These are phyloP conservation scores for Rhytidhysteron rufulum DNA, from an alignment of 2,329 filamentous ascomycete species.

Conservation along the genomic window DNA sequence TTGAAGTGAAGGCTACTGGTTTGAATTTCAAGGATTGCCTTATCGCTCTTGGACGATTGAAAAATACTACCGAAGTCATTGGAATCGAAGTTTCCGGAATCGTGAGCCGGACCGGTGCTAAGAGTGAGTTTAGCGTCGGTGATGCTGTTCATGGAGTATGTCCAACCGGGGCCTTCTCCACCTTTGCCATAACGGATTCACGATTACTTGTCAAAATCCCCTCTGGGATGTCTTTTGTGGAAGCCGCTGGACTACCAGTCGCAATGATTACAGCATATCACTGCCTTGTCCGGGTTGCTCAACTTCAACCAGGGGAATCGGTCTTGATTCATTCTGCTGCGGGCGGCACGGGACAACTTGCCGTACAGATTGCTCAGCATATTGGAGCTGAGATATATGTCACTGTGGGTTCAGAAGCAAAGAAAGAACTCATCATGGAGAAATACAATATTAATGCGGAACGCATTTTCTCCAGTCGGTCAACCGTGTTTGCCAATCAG, in stretches of 20 bases:
- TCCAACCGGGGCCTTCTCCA: slow-evolving; percentile 13
- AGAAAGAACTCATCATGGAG: slow-evolving; percentile 9
- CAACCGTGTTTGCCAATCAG: not conserved
- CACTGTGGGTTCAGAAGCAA: slow-evolving; percentile 9
- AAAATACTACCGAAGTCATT: slow-evolving; percentile 2
- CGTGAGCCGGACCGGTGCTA: not conserved
- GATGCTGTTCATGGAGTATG: slow-evolving; percentile 5
- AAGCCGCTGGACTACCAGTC: slow-evolving; percentile 12
- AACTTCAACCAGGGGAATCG: slow-evolving; percentile 1
- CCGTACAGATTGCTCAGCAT: slow-evolving; percentile 3
- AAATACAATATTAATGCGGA: slow-evolving; percentile 12
- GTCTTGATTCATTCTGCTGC: slow-evolving; percentile 4
- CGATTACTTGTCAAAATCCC: slow-evolving; percentile 3
- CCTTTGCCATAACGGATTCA: not conserved
- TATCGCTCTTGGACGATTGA: not conserved
- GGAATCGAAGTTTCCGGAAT: slow-evolving; percentile 5
- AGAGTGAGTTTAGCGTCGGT: not conserved
- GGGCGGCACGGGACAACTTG: slow-evolving; percentile 5
- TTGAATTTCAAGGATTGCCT: slow-evolving; percentile 5
- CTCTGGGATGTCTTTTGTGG: slow-evolving; percentile 12
- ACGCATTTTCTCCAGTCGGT: slow-evolving; percentile 24
- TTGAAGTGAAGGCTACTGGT: slow-evolving; percentile 5
- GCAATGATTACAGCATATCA: slow-evolving; percentile 14
- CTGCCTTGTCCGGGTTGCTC: slow-evolving; percentile 10
- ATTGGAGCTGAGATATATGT: slow-evolving; percentile 13